Percentiles rank a stretch among this genome's conserved stretches.
Evolutionary conservation across 805 yeast species (phyloP).

Genomic region (Scheffersomyces coipomensis): DNA sequence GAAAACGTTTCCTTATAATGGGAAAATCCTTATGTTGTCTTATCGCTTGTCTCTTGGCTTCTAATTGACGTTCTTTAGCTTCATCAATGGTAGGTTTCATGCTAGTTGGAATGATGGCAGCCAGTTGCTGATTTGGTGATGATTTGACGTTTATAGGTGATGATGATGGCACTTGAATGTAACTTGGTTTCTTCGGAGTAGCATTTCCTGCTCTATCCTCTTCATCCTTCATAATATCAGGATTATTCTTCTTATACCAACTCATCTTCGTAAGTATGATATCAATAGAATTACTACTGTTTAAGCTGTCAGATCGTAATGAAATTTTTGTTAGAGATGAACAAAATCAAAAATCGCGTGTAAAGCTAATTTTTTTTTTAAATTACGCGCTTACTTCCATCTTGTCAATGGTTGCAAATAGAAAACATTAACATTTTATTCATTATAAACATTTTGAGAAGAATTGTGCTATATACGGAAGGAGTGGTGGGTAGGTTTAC

Average conservation of each 20-base stretch:
- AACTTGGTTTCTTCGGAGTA: slow-evolving; percentile 15
- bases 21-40: slow-evolving; percentile 40
- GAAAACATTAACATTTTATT: too few species aligned
- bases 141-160: slow-evolving; percentile 34
- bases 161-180: slow-evolving; percentile 41
- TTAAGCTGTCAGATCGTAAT: too few species aligned
- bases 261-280: slow-evolving; percentile 15
- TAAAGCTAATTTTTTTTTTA: too few species aligned
- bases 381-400: too few species aligned
- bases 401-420: too few species aligned
- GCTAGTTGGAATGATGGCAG: slow-evolving; percentile 4
- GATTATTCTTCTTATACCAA: slow-evolving; percentile 19
- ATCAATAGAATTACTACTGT: too few species aligned
- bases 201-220: slow-evolving; percentile 2
- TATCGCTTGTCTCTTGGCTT: slow-evolving; percentile 33
- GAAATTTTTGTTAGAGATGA: too few species aligned
- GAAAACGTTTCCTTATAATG: slow-evolving; percentile 32
- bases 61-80: slow-evolving; percentile 25
- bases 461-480: too few species aligned
- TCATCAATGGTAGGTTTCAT: slow-evolving; percentile 11
- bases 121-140: slow-evolving; percentile 17
- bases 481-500: too few species aligned
- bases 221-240: slow-evolving; percentile 15
- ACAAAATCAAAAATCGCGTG: too few species aligned
- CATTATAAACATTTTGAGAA: too few species aligned